Evolutionary conservation across 2,329 filamentous ascomycete genomes (phyloP).

Genomic region (Calonectria pteridis): DNA sequence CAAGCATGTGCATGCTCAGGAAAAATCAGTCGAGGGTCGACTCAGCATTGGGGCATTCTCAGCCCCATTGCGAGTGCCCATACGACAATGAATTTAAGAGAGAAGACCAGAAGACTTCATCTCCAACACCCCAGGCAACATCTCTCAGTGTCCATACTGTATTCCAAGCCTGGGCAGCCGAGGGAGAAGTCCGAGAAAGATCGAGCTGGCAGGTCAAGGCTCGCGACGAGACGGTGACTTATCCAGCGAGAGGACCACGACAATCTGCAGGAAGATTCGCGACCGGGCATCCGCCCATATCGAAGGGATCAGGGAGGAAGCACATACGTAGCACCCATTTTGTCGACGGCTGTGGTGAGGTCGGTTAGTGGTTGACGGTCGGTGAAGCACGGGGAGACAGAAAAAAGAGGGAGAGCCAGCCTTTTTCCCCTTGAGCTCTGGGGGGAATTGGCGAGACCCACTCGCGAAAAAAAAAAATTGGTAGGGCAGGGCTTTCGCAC

Average conservation of each 20-base stretch:
- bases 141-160: slow-evolving; percentile 69
- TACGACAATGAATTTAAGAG: slow-evolving; percentile 81
- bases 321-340: slow-evolving; percentile 68
- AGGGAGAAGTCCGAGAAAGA: slow-evolving; percentile 76
- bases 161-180: slow-evolving; percentile 59
- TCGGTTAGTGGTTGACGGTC: slow-evolving; percentile 55
- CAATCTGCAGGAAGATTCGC: slow-evolving; percentile 73
- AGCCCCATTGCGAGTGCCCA: slow-evolving; percentile 36
- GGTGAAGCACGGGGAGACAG: slow-evolving; percentile 34
- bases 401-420: slow-evolving; percentile 21
- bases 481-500: slow-evolving; percentile 53
- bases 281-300: slow-evolving; percentile 59
- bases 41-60: slow-evolving; percentile 42
- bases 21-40: slow-evolving; percentile 52
- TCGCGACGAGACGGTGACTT: slow-evolving; percentile 48
- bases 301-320: slow-evolving; percentile 53
- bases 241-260: slow-evolving; percentile 87
- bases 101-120: slow-evolving; percentile 76
- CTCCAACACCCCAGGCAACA: slow-evolving; percentile 80
- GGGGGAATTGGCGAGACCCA: slow-evolving; percentile 26
- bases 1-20: slow-evolving; percentile 56
- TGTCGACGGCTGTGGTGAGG: slow-evolving; percentile 54
- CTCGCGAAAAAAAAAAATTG: slow-evolving; percentile 30
- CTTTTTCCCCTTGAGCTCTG: slow-evolving; percentile 35
- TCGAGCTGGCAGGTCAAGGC: slow-evolving; percentile 77